These are phyloP conservation scores for Malus hybrid DNA, from an alignment of 331 rosid species.

Conservation along the genomic window DNA sequence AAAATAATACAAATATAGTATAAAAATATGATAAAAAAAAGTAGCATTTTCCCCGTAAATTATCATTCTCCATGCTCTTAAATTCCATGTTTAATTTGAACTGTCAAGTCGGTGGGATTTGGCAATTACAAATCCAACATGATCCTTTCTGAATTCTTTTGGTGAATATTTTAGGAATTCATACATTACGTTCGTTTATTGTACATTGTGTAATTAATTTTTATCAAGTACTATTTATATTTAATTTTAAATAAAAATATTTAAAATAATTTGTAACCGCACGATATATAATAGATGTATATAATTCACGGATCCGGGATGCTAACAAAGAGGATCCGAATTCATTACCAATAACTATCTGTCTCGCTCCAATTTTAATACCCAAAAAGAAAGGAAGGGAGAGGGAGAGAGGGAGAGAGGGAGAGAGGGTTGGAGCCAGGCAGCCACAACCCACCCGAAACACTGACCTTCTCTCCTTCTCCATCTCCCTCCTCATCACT, in stretches of 20 bases:
- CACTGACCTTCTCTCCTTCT: neutral
- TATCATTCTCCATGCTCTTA: neutral
- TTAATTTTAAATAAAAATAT: too few relatives aligned
- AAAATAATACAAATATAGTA: too few relatives aligned
- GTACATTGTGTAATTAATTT: accelerated
- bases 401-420: neutral
- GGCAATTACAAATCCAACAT: neutral
- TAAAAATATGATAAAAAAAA: too few relatives aligned
- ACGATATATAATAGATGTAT: too few relatives aligned
- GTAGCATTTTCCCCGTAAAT: neutral
- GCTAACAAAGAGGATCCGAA: too few relatives aligned
- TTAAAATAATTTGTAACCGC: accelerated
- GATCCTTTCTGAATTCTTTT: too few relatives aligned
- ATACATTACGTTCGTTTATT: accelerated
- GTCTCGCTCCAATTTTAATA: neutral
- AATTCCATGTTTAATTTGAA: neutral
- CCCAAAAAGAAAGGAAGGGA: neutral
- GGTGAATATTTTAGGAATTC: accelerated
- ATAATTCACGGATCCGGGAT: too few relatives aligned
- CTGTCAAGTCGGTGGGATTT: neutral
- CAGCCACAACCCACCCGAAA: too few relatives aligned
- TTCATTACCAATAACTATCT: neutral
- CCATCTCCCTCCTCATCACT: neutral
- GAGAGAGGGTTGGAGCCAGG: neutral
- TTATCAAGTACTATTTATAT: accelerated